Base-by-base conservation (phyloP, 345 rosid species). In the Chamaenerion angustifolium region DNA sequence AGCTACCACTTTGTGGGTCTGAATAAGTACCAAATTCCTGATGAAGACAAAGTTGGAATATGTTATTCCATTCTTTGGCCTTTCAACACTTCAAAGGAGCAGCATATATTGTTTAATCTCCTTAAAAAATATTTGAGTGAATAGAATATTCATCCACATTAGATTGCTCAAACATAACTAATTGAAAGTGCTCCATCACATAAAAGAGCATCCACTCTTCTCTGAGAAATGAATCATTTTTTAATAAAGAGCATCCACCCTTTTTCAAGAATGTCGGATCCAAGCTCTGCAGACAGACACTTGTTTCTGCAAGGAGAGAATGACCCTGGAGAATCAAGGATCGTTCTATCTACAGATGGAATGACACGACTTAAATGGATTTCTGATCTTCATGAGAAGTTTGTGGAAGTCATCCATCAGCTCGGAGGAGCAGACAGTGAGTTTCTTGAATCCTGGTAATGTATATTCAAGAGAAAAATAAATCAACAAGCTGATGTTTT, bases 21-120 rank as follows among this genome's bases (percentile, higher is more conserved):
- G 95, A 82, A 87, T 76, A 76, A 67, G 85, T 87, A 72, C 95
- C 93, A 78, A 84, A 80, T 85, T 84, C 87, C 71, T 66, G 73
- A 92, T 71, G 77, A 78, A 64, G 95, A 82, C 84, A 78, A 64
- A 58, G 50, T 65, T 23, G 62, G 92, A 81, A 84, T 78, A 63
- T 73, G 67, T 92, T 63, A 78, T 81, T 79, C 75, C 64, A 64
- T 72, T 78, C 85, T 69, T 74, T 71, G 73, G 75, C 78, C 75
- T 71, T 64, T 65, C n/a, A n/a, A 57, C 74, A 71, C 70, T 74
- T 71, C 64, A 77, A 77, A 68, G 70, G 69, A 69, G n/a, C 16
- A 3, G 37, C 52, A 54, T 8, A 13, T 6, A 8, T 40, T 41
- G 19, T 51, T 49, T 15, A 11, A 60, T 53, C 41, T 43, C 54